These are phyloP conservation scores for Leishmania amazonensis DNA, from an alignment of 208 protist genomes.

Conservation along the genomic window DNA sequence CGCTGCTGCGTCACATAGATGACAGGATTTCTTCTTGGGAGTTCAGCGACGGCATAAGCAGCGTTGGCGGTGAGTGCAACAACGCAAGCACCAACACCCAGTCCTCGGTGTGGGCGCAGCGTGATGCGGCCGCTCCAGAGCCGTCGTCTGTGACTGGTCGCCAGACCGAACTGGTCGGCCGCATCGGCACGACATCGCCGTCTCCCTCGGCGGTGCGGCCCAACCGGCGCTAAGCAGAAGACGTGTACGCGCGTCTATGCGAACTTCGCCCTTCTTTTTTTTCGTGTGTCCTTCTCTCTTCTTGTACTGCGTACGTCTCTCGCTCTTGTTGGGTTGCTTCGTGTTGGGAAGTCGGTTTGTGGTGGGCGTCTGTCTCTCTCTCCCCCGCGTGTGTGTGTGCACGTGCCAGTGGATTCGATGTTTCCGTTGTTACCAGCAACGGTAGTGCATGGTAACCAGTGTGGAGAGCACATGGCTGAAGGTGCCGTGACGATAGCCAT, in stretches of 20 bases:
- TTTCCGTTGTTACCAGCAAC: neutral
- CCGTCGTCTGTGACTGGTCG: conserved; percentile 17
- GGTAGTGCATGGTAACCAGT: neutral
- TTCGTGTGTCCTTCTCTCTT: neutral
- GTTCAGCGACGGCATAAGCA: neutral
- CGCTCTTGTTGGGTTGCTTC: conserved; percentile 4
- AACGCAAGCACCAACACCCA: conserved; percentile 1
- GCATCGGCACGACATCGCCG: conserved; percentile 21
- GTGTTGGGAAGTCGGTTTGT: neutral
- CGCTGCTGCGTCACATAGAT: conserved; percentile 46
- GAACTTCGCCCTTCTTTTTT: neutral
- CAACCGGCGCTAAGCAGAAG: neutral
- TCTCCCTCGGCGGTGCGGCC: conserved; percentile 37
- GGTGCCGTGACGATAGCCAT: neutral
- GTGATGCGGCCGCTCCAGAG: neutral
- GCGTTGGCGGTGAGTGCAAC: neutral
- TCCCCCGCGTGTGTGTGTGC: neutral
- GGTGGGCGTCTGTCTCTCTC: neutral
- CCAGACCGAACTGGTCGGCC: conserved; percentile 23
- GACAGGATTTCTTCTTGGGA: conserved; percentile 34
- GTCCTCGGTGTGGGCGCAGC: conserved; percentile 15
- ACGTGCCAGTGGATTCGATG: neutral
- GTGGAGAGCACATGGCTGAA: neutral
- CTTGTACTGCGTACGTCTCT: conserved; percentile 3
- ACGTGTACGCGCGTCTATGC: conserved; percentile 9